These are phyloP conservation scores for Annulohypoxylon bovei DNA, from an alignment of 495 filamentous ascomycete species.

Conservation along the genomic window DNA sequence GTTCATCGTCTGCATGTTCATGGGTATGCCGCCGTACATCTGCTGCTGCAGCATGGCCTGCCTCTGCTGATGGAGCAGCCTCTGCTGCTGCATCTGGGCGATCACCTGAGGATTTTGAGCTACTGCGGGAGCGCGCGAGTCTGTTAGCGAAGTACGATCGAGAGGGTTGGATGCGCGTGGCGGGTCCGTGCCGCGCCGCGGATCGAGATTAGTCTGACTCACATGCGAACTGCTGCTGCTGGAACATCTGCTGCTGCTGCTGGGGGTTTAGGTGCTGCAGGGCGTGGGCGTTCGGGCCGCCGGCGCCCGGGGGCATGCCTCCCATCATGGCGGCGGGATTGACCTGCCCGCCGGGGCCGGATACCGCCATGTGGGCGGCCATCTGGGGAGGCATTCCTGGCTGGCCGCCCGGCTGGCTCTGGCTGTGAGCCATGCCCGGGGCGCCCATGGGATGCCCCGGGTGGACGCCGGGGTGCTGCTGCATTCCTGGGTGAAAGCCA, in stretches of 20 bases:
- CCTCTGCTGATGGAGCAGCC: slow-evolving; percentile 53
- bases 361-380: slow-evolving; percentile 82
- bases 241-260: slow-evolving; percentile 66
- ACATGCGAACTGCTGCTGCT: slow-evolving; percentile 56
- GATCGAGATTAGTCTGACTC: background rate
- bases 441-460: slow-evolving; percentile 81
- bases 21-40: slow-evolving; percentile 61
- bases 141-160: slow-evolving; percentile 22
- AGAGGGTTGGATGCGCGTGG: too few species aligned
- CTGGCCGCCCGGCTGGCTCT: slow-evolving; percentile 72
- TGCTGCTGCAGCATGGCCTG: slow-evolving; percentile 58
- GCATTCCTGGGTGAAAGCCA: slow-evolving; percentile 75
- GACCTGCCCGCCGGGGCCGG: slow-evolving; percentile 80
- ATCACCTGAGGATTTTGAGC: slow-evolving; percentile 64
- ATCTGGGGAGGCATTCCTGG: slow-evolving; percentile 77
- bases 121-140: slow-evolving; percentile 24
- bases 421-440: slow-evolving; percentile 64
- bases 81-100: slow-evolving; percentile 58
- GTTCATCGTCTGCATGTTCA: slow-evolving; percentile 57
- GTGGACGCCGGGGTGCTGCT: slow-evolving; percentile 75
- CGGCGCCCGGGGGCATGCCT: slow-evolving; percentile 79
- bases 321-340: slow-evolving; percentile 80
- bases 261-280: slow-evolving; percentile 80
- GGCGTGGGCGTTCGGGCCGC: slow-evolving; percentile 77
- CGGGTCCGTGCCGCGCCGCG: too few species aligned